Conservation (phyloP, 1,139 yeast genomes). For the Kodamaea suecica region DNA sequence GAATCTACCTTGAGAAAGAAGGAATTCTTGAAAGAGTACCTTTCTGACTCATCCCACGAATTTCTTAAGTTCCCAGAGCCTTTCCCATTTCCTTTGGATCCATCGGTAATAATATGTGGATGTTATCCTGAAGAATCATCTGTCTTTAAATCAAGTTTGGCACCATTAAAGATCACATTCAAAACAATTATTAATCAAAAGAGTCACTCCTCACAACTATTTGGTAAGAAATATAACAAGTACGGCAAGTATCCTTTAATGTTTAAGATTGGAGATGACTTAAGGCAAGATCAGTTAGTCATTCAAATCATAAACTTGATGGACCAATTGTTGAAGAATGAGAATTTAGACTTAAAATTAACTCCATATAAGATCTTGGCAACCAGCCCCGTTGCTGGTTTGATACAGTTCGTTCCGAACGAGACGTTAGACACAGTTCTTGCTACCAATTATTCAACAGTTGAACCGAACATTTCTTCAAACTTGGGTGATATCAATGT, state of each 20-base stretch:
- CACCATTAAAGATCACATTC: constrained; percentile 82
- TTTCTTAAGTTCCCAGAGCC: constrained; percentile 46
- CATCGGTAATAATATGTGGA: constrained; percentile 64
- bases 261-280: constrained; percentile 95
- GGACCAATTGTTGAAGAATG: constrained; percentile 86
- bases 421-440: constrained; percentile 84
- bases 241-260: constrained; percentile 72
- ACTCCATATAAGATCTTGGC: constrained; percentile 91
- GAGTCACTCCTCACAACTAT: constrained; percentile 26
- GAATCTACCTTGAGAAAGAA: constrained; percentile 45
- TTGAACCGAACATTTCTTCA: constrained; percentile 3
- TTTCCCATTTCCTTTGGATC: constrained; percentile 70
- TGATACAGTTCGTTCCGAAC: constrained; percentile 89
- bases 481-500: constrained; percentile 8
- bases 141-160: constrained; percentile 86
- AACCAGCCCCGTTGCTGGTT: constrained; percentile 86
- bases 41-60: constrained; percentile 41
- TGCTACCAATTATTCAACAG: constrained; percentile 51
- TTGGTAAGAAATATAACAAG: constrained; percentile 32
- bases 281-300: constrained; percentile 93
- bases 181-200: constrained; percentile 45
- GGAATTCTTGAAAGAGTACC: constrained; percentile 41
- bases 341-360: constrained; percentile 81
- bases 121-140: constrained; percentile 75
- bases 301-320: constrained; percentile 87